These are phyloP conservation scores for Lichtheimia corymbifera DNA, from an alignment of 371 early-diverging fungal species.

Conservation along the genomic window DNA sequence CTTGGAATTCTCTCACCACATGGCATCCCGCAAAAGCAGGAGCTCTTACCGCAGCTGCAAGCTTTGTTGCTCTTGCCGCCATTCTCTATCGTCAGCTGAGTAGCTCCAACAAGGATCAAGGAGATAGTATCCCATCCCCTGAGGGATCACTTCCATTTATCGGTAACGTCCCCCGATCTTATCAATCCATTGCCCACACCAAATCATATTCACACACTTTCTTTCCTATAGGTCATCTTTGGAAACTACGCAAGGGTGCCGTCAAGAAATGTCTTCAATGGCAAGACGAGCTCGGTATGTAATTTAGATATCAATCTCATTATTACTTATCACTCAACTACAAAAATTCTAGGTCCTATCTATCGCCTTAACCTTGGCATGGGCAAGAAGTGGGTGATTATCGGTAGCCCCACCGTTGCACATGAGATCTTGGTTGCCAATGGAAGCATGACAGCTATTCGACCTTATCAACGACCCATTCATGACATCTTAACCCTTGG, in stretches of 20 bases:
- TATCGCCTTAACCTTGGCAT: slow-evolving; percentile 19
- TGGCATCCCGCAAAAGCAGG: too few relatives aligned
- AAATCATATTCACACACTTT: not conserved
- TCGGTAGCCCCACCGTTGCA: slow-evolving; percentile 18
- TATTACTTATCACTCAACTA: too few relatives aligned
- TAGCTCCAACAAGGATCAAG: not conserved
- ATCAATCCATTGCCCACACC: not conserved
- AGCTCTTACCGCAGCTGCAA: slow-evolving; percentile 2
- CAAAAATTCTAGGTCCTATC: slow-evolving; percentile 9
- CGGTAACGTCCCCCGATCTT: not conserved
- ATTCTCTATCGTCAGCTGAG: not conserved
- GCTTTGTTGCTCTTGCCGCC: not conserved
- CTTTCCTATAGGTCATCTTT: not conserved
- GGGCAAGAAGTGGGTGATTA: slow-evolving; percentile 17
- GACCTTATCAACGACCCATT: slow-evolving; percentile 12
- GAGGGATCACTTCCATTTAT: slow-evolving; percentile 12
- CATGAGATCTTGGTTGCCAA: slow-evolving; percentile 18
- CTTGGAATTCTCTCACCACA: too few relatives aligned
- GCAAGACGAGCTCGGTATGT: too few relatives aligned
- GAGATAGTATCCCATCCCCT: slow-evolving; percentile 6
- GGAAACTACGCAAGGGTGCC: not conserved
- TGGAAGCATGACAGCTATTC: slow-evolving; percentile 13
- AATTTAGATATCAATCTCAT: not conserved
- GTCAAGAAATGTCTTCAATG: too few relatives aligned
- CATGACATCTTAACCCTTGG: slow-evolving; percentile 2